These are phyloP conservation scores for Hypoxylon sp. DNA, from an alignment of 2,329 filamentous ascomycete species.

Conservation along the genomic window DNA sequence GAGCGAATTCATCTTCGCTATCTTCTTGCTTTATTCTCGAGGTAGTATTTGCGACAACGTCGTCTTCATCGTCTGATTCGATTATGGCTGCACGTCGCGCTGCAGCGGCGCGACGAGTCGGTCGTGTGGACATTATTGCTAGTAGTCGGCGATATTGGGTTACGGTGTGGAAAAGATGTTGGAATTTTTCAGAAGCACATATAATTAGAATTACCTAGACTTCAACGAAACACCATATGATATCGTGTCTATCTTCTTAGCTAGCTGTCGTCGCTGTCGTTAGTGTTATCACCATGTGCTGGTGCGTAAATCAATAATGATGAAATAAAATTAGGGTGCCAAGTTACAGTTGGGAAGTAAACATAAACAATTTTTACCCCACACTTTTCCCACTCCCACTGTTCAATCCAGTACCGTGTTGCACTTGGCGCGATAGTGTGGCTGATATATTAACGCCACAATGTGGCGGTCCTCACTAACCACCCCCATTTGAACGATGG, in stretches of 20 bases:
- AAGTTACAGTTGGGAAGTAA: constrained; percentile 15
- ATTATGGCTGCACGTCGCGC: constrained; percentile 80
- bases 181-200: background rate
- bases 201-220: background rate
- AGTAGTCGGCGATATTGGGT: constrained; percentile 2
- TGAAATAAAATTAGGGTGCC: constrained; percentile 22
- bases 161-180: background rate
- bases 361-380: constrained; percentile 22
- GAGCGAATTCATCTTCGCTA: constrained; percentile 83
- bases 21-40: constrained; percentile 70
- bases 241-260: constrained; percentile 6
- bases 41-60: constrained; percentile 68
- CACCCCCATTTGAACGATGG: background rate
- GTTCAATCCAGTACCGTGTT: background rate
- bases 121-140: constrained; percentile 53
- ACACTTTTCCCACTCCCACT: background rate
- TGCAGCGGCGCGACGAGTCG: constrained; percentile 62
- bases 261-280: background rate
- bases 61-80: constrained; percentile 85
- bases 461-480: background rate
- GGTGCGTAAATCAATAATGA: constrained; percentile 10
- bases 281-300: background rate
- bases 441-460: background rate
- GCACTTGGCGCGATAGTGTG: background rate
- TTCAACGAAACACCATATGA: background rate